phyloP scores from a whole-genome alignment of 106 monocot species.

The Apostasia shenzhenica region DNA sequence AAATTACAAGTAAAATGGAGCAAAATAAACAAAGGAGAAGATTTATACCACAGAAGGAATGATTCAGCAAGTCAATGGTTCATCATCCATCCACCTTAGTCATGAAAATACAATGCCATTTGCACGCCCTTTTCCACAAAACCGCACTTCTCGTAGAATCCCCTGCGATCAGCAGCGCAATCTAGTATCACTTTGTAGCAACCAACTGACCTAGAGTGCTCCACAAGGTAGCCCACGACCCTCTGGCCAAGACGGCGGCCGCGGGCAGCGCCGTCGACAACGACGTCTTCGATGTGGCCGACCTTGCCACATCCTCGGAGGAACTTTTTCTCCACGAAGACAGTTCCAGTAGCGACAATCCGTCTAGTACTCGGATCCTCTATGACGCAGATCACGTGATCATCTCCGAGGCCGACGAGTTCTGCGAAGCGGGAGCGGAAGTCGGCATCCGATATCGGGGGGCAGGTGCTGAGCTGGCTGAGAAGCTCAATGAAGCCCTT shows the following conservation, averaged over 20 bases:
- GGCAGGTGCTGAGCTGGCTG: slow-evolving; percentile 47
- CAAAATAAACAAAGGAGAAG: not conserved
- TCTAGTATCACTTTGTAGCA: slow-evolving; percentile 97
- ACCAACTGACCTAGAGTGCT: slow-evolving; percentile 41
- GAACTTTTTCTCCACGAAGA: slow-evolving; percentile 84
- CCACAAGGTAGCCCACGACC: slow-evolving; percentile 39
- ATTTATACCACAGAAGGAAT: not conserved
- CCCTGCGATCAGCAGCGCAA: slow-evolving; percentile 42
- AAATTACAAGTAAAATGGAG: not conserved
- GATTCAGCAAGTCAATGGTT: not conserved
- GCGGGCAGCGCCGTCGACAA: slow-evolving; percentile 48
- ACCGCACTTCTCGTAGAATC: slow-evolving; percentile 75
- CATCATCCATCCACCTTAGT: not conserved
- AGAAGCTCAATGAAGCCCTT: slow-evolving; percentile 78
- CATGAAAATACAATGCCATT: slow-evolving; percentile 71
- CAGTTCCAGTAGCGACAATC: slow-evolving; percentile 66
- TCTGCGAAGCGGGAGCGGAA: slow-evolving; percentile 60
- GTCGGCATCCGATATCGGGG: slow-evolving; percentile 25
- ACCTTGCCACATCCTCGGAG: slow-evolving; percentile 56
- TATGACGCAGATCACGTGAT: slow-evolving; percentile 59
- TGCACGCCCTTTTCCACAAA: slow-evolving; percentile 82
- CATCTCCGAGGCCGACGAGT: slow-evolving; percentile 41
- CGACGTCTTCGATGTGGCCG: slow-evolving; percentile 89
- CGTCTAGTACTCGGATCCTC: slow-evolving; percentile 36
- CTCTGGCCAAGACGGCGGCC: slow-evolving; percentile 46